These are phyloP conservation scores for Gonium pectorale DNA, from an alignment of 139 green algal species.

Conservation along the genomic window DNA sequence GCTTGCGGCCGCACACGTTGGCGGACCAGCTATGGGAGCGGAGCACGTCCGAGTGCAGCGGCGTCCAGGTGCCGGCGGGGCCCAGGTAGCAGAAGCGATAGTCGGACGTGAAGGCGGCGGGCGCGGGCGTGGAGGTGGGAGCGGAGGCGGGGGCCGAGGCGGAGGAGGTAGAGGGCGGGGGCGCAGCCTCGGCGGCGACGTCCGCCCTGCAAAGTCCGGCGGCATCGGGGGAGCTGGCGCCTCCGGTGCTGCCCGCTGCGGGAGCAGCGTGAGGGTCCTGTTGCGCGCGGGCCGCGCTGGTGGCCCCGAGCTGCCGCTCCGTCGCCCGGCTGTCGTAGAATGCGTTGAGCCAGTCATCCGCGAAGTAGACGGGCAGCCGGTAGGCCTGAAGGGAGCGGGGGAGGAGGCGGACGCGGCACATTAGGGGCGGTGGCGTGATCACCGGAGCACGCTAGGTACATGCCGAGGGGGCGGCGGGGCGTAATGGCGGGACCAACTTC, in stretches of 20 bases:
- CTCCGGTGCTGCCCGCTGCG: too few species aligned
- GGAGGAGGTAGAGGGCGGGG: too few species aligned
- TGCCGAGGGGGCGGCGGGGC: too few species aligned
- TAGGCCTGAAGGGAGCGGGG: slow-evolving; percentile 65
- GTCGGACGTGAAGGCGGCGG: slow-evolving; percentile 5
- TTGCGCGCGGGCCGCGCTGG: too few species aligned
- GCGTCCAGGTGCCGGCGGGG: slow-evolving; percentile 78
- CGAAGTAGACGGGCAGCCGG: slow-evolving; percentile 73
- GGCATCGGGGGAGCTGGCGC: too few species aligned
- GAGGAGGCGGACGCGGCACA: too few species aligned
- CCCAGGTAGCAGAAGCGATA: slow-evolving; percentile 74
- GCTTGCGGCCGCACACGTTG: slow-evolving; percentile 82
- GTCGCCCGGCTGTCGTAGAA: slow-evolving; percentile 71
- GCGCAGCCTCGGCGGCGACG: too few species aligned
- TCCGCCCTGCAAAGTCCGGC: too few species aligned
- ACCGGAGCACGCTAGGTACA: too few species aligned
- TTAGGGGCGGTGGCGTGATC: too few species aligned
- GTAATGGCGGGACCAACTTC: too few species aligned
- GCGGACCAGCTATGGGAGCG: slow-evolving; percentile 85
- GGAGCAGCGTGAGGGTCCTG: too few species aligned
- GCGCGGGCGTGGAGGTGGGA: not conserved
- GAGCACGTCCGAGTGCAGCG: slow-evolving; percentile 91
- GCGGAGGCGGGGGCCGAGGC: not conserved
- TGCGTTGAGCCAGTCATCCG: slow-evolving; percentile 92
- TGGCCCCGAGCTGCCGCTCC: slow-evolving; percentile 10